Base-by-base conservation (phyloP, 1,284 basidiomycete species). In the Coniferiporia sulphurascens region DNA sequence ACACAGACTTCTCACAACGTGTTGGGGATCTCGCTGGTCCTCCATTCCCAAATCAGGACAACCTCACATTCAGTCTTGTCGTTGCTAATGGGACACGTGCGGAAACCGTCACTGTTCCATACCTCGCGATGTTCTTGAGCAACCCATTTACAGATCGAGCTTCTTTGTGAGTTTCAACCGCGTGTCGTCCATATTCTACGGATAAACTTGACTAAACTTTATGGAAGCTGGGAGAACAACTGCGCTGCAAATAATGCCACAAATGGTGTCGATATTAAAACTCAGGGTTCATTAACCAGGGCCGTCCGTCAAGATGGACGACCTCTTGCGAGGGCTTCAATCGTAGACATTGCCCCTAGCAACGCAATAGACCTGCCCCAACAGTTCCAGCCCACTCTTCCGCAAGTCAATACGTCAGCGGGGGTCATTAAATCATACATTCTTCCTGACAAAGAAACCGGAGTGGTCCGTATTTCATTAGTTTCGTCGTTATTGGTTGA, bases 361-460 rank as follows among this genome's bases (percentile, higher is more conserved):
- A 75, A 69, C 48, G 79, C 74, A 0, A 69, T 85, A 36, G 77
- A 70, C 12, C 73, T 86, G 9, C 84, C 84, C 8, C 62, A 67
- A 10, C 77, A 72, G 41, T 84, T 78, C 67, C 63, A 76, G 34
- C 84, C 84, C 0, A 79, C 72, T 7, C 65, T 80, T 3, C 76
- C 81, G 0, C 67, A 73, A 13, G 72, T 78, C 3, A 69, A 73
- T 43, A 80, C 80, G 4, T 81, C 78, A 59, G 69, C 71, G 27
- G 82, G 79, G n/a, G 78, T 81, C 6, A 81, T 85, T 66, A 82
- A 82, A 68, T 81, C 81, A 4, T 86, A 74, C 65, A 73, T 86
- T 50, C 72, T 86, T 4, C 79, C 82, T 0, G 82, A 78, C 60
- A 80, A 79, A 15, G 76, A 77, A 62, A 85, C 84, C 3, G 85